Conservation (phyloP, 352 stramenopile genomes). For the Phytophthora fragariaefolia region DNA sequence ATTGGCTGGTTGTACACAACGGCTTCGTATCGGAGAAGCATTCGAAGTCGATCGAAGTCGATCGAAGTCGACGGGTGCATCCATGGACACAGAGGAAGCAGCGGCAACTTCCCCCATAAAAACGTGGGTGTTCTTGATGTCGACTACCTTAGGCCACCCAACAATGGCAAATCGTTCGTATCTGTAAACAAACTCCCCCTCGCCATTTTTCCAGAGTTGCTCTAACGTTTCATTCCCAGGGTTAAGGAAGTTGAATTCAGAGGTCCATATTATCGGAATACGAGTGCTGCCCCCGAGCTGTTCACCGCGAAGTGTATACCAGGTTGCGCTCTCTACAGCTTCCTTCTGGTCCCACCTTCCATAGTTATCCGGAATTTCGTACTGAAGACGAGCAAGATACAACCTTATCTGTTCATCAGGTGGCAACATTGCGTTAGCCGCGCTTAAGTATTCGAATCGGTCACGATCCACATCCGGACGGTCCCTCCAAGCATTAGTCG, state of each 20-base stretch:
- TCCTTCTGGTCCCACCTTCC: slow-evolving; percentile 12
- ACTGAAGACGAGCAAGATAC: slow-evolving; percentile 19
- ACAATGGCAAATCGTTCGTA: slow-evolving; percentile 21
- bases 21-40: not conserved
- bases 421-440: slow-evolving; percentile 12
- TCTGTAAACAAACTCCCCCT: slow-evolving; percentile 9
- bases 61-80: slow-evolving; percentile 3
- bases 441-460: slow-evolving; percentile 1
- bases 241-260: slow-evolving; percentile 13
- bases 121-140: slow-evolving; percentile 10
- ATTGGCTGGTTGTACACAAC: not conserved
- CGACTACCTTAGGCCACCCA: slow-evolving; percentile 10
- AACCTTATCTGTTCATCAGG: slow-evolving; percentile 9
- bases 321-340: slow-evolving; percentile 3
- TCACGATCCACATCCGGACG: slow-evolving; percentile 1
- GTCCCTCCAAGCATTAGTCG: not conserved
- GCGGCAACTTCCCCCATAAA: slow-evolving; percentile 5
- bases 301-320: slow-evolving; percentile 16
- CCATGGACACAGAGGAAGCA: slow-evolving; percentile 1
- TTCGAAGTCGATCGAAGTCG: slow-evolving; percentile 1
- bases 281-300: slow-evolving; percentile 1
- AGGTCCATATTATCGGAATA: not conserved
- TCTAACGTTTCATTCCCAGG: slow-evolving; percentile 10
- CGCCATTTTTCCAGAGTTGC: slow-evolving; percentile 16
- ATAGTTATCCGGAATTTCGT: not conserved